Evolutionary conservation across 371 early-diverging fungal genomes (phyloP).

Genomic region (Mortierella sp.): DNA sequence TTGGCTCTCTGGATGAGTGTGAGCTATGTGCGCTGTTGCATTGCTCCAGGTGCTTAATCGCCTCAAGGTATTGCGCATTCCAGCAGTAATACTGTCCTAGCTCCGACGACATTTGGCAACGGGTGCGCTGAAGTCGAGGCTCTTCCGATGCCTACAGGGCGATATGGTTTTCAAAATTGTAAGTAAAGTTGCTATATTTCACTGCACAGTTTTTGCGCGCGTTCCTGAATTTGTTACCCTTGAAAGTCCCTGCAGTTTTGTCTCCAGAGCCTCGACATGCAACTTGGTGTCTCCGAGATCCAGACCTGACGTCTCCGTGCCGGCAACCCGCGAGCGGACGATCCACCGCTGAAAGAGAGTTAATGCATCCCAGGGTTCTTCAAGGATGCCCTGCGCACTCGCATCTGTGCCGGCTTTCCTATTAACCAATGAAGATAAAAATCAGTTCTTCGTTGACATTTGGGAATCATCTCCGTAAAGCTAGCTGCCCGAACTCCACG

Average conservation of each 20-base stretch:
- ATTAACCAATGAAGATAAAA: not conserved
- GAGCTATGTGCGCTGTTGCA: constrained; percentile 24
- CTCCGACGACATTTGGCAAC: constrained; percentile 41
- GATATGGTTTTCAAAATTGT: not conserved
- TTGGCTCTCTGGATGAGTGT: not conserved
- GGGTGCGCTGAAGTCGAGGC: constrained; percentile 4
- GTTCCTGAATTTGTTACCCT: constrained; percentile 15
- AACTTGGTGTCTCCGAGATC: constrained; percentile 40
- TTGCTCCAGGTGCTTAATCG: constrained; percentile 16
- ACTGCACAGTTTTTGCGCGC: not conserved
- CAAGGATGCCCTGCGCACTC: not conserved
- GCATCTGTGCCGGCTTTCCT: constrained; percentile 36
- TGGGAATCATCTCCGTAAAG: not conserved
- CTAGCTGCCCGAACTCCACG: not conserved
- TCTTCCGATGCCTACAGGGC: constrained; percentile 10
- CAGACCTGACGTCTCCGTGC: constrained; percentile 32
- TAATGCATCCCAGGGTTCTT: constrained; percentile 49
- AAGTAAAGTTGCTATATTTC: not conserved
- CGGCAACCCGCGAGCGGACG: constrained; percentile 38
- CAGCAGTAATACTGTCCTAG: constrained; percentile 53
- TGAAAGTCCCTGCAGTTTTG: constrained; percentile 16
- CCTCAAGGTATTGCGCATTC: constrained; percentile 29
- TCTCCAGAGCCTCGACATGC: constrained; percentile 35
- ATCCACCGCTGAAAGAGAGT: constrained; percentile 54
- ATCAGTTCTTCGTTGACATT: not conserved